These are phyloP conservation scores for Mimosa bimucronata DNA, from an alignment of 306 rosid species.

Conservation along the genomic window DNA sequence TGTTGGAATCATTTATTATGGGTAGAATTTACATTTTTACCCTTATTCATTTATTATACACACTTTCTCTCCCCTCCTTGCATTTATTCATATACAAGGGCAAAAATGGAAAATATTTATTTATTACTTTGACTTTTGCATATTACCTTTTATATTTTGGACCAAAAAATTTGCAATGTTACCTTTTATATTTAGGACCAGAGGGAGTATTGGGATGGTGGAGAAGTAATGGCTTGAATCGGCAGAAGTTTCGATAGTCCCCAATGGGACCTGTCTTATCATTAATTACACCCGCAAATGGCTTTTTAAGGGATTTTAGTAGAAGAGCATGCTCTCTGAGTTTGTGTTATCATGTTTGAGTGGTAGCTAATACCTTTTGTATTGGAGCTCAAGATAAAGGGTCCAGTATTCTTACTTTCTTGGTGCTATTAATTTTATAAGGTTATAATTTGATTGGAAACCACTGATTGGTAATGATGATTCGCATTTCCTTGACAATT, in stretches of 20 bases:
- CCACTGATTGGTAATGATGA: not conserved
- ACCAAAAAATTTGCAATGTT: no score
- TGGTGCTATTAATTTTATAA: not conserved
- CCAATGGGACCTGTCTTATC: not conserved
- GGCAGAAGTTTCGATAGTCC: not conserved
- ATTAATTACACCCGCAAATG: not conserved
- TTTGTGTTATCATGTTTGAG: not conserved
- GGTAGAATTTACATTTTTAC: no score
- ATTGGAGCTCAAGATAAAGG: no score
- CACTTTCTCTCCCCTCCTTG: no score
- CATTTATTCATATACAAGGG: no score
- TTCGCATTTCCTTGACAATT: conserved; percentile 2
- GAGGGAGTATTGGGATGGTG: not conserved
- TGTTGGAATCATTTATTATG: no score
- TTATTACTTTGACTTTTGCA: no score
- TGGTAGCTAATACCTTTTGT: not conserved
- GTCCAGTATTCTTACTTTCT: not conserved
- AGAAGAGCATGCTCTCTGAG: not conserved
- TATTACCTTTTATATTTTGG: no score
- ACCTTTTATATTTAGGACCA: no score
- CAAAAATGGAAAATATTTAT: no score
- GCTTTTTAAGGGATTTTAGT: not conserved
- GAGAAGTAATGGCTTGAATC: not conserved
- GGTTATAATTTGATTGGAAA: not conserved
- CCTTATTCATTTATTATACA: no score